These are phyloP conservation scores for Exophiala oligosperma DNA, from an alignment of 2,329 filamentous ascomycete genomes.

Conservation along the genomic window DNA sequence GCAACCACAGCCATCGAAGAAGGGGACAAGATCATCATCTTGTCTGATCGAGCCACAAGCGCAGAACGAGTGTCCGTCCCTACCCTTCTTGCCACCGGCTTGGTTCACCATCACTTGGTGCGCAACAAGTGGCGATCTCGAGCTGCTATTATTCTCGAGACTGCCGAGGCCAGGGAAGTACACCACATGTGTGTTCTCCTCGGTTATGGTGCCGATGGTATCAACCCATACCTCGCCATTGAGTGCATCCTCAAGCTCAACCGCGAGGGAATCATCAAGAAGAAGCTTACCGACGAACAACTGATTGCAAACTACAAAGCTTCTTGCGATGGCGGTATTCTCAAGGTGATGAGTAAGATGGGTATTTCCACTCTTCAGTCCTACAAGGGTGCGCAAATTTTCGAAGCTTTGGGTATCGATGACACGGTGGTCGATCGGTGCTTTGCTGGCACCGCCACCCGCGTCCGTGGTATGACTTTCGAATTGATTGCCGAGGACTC, in stretches of 20 bases:
- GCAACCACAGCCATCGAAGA: slow-evolving; percentile 80
- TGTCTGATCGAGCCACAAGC: slow-evolving; percentile 85
- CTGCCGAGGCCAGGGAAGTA: slow-evolving; percentile 92
- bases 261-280: slow-evolving; percentile 87
- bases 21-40: slow-evolving; percentile 79
- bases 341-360: slow-evolving; percentile 99
- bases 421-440: slow-evolving; percentile 90
- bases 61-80: slow-evolving; percentile 83
- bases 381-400: slow-evolving; percentile 98
- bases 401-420: slow-evolving; percentile 91
- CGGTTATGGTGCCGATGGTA: slow-evolving; percentile 89
- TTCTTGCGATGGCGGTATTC: slow-evolving; percentile 90
- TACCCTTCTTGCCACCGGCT: slow-evolving; percentile 80
- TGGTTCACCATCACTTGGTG: slow-evolving; percentile 94
- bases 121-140: slow-evolving; percentile 94
- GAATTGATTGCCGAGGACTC: slow-evolving; percentile 91
- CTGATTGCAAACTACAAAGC: slow-evolving; percentile 96
- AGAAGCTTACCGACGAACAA: slow-evolving; percentile 77
- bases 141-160: slow-evolving; percentile 84
- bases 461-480: slow-evolving; percentile 92
- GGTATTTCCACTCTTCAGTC: slow-evolving; percentile 94
- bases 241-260: slow-evolving; percentile 98
- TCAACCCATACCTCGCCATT: slow-evolving; percentile 93
- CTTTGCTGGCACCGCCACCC: slow-evolving; percentile 90
- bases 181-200: slow-evolving; percentile 99